Percentiles rank a stretch among this genome's conserved stretches.
Conservation (phyloP, 129 eudicot species). For the Glebionis coronaria region DNA sequence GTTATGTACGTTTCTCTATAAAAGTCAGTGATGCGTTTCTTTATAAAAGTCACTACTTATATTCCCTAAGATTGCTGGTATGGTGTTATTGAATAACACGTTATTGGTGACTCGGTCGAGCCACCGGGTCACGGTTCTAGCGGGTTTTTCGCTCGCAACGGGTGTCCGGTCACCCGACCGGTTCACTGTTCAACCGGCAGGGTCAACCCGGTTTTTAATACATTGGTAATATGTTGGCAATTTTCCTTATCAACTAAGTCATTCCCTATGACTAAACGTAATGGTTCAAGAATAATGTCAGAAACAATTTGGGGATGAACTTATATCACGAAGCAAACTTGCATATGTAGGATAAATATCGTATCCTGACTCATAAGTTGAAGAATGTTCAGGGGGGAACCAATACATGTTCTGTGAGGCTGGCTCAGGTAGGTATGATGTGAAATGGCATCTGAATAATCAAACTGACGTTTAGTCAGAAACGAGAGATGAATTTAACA, state of each 20-base stretch:
- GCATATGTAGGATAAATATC: constrained; percentile 42
- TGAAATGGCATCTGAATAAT: constrained; percentile 13
- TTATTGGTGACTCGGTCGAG: too few species aligned
- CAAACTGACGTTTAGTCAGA: constrained; percentile 31
- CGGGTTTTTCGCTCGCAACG: too few species aligned
- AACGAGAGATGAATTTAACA: constrained; percentile 59
- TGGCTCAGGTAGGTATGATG: constrained; percentile 45
- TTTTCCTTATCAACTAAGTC: constrained; percentile 43
- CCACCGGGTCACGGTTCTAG: too few species aligned
- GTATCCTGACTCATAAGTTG: constrained; percentile 51
- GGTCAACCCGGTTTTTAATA: too few species aligned
- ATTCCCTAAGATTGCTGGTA: too few species aligned
- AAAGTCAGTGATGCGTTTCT: too few species aligned
- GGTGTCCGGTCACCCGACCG: too few species aligned
- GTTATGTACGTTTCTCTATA: too few species aligned
- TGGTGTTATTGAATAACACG: too few species aligned
- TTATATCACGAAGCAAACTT: constrained; percentile 12
- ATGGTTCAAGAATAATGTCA: constrained; percentile 46
- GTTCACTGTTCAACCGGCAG: too few species aligned
- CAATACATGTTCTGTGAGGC: constrained; percentile 90
- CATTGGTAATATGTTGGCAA: constrained; percentile 53
- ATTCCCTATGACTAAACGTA: constrained; percentile 45
- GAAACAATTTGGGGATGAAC: constrained; percentile 24
- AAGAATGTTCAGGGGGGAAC: constrained; percentile 80
- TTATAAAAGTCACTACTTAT: too few species aligned